Evolutionary conservation across 208 protist genomes (phyloP).

Genomic region (Crithidia sp.): DNA sequence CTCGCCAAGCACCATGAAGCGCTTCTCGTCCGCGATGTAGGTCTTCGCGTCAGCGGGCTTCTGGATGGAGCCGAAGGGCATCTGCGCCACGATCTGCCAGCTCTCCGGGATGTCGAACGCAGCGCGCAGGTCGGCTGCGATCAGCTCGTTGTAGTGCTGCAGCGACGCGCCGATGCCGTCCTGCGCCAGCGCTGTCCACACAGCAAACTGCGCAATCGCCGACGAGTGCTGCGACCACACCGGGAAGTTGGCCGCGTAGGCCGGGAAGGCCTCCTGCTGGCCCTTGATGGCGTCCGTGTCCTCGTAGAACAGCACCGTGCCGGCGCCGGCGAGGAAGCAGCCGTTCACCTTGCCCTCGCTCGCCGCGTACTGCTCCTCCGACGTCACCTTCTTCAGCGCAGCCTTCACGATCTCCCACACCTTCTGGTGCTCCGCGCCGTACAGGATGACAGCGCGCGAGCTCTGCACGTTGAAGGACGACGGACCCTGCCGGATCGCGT

Average conservation of each 20-base stretch:
- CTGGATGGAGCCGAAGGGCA: constrained; percentile 60
- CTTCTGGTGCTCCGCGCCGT: constrained; percentile 56
- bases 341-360: constrained; percentile 45
- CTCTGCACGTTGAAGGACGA: constrained; percentile 66
- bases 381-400: constrained; percentile 38
- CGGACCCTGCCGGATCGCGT: constrained; percentile 38
- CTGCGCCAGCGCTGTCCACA: constrained; percentile 58
- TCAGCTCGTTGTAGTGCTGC: constrained; percentile 68
- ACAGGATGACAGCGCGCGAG: constrained; percentile 54
- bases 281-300: constrained; percentile 33
- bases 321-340: constrained; percentile 53
- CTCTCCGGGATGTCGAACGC: constrained; percentile 41
- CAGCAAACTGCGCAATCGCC: constrained; percentile 56
- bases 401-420: constrained; percentile 52
- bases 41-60: constrained; percentile 40
- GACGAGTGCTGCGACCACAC: constrained; percentile 47
- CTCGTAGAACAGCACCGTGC: constrained; percentile 70
- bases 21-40: constrained; percentile 38
- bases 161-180: constrained; percentile 45
- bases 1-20: constrained; percentile 44
- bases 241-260: constrained; percentile 50
- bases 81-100: constrained; percentile 59
- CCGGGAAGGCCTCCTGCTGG: constrained; percentile 51
- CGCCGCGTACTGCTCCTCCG: constrained; percentile 31
- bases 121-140: constrained; percentile 33